Evolutionary conservation across 345 rosid genomes (phyloP), one percentile per base, ranked within the genome.

Genomic region (Brassica rapa): DNA sequence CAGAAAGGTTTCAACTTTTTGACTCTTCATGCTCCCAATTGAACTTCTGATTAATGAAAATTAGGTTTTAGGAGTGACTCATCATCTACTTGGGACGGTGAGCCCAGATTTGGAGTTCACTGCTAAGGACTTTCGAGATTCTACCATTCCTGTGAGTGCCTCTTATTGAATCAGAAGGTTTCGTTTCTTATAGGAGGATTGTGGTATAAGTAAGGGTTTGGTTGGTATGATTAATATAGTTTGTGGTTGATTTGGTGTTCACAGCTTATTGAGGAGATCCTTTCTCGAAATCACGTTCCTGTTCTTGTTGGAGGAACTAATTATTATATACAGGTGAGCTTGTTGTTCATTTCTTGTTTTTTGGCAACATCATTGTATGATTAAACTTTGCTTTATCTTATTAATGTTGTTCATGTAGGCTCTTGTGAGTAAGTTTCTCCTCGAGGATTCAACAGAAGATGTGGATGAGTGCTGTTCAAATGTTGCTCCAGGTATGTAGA

Each of bases 231-330:
- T 46, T 46, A 46, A 51, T 77, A 8, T 61, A 60, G 33, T 49
- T 49, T 69, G 21, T 9, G 33, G 15, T 43, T 64, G 33, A 29
- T 37, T 57, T 35, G 53, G 62, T 74, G 56, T 85, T 66, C 79
- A 12, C 92, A 95, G 99, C 83, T 95, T 15, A 88, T 95, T 68
- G 46, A 83, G 49, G 92, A 86, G n/a, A 95, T 93, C 39, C 24
- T 75, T 62, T 86, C 94, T 62, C 96, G 99, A 3, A 79, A 88
- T 79, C 77, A 66, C 82, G 46, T 95, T 72, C 99, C 98, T 0
- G 89, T 95, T 51, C 86, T 95, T 68, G 98, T 91, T 77, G 99
- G 99, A 66, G 99, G 99, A 5, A 91, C 98, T 30, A 85, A 91
- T 83, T 95, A 90, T 78, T 95, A 95, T 72, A 93, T 93, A 82